A percentile compares a stretch with the other conserved stretches of the same genome.
These are phyloP conservation scores for Cerrena zonata DNA, from an alignment of 1,284 basidiomycete species.

Conservation along the genomic window DNA sequence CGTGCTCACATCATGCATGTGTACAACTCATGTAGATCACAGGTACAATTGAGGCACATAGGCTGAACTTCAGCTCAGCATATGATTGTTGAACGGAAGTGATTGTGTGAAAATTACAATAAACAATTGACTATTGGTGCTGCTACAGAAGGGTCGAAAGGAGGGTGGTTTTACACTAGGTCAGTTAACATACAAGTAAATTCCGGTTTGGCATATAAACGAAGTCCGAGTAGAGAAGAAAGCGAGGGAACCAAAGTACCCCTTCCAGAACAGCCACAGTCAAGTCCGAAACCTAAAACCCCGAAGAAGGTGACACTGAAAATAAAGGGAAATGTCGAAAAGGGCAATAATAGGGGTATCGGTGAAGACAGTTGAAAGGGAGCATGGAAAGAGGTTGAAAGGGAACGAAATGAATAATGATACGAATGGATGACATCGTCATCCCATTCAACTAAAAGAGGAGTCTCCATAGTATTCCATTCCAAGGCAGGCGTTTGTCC, in stretches of 20 bases:
- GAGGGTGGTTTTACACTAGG: neutral
- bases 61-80: too few species aligned
- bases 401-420: neutral
- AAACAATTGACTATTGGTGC: too few species aligned
- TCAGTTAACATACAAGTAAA: neutral
- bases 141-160: neutral
- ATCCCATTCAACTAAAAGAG: neutral
- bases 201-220: neutral
- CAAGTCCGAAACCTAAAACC: neutral
- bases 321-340: neutral
- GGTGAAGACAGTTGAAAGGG: neutral
- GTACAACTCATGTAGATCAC: too few species aligned
- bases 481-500: neutral
- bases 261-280: neutral
- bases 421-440: neutral
- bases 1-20: too few species aligned
- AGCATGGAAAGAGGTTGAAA: neutral
- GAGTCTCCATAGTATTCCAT: slow-evolving; percentile 1
- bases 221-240: neutral
- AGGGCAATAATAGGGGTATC: neutral
- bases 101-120: neutral
- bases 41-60: too few species aligned
- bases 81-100: too few species aligned
- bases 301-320: neutral
- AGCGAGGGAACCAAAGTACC: neutral